A percentile compares a stretch with the other conserved stretches of the same genome.
These are phyloP conservation scores for Cornus suecica DNA, from an alignment of 148 eudicot species.

Conservation along the genomic window DNA sequence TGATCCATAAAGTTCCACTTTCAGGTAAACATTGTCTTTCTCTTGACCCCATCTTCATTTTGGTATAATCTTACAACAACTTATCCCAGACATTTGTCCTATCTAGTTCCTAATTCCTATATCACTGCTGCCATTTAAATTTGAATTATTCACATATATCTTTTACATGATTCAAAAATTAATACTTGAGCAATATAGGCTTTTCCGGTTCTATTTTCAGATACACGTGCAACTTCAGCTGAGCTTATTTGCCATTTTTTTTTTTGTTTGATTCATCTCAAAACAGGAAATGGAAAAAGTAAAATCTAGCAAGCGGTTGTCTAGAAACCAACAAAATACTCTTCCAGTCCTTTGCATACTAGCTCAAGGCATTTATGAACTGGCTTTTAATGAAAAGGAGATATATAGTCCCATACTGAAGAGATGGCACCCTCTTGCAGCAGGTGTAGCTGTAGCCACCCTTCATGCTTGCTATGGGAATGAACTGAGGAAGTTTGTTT, in stretches of 20 bases:
- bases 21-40: not conserved
- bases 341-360: conserved; percentile 78
- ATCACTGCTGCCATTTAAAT: not conserved
- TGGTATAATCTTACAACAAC: not conserved
- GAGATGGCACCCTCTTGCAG: conserved; percentile 92
- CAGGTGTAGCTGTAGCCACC: conserved; percentile 82
- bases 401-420: conserved; percentile 78
- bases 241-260: not conserved
- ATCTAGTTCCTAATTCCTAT: not conserved
- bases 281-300: conserved; percentile 82
- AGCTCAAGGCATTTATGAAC: conserved; percentile 79
- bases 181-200: not conserved
- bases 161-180: too few relatives aligned
- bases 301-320: conserved; percentile 55
- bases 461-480: conserved; percentile 78
- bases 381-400: conserved; percentile 85
- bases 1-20: not conserved
- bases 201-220: not conserved
- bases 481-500: conserved; percentile 82
- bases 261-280: conserved; percentile 19
- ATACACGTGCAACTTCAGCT: not conserved
- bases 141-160: not conserved
- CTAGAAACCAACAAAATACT: conserved; percentile 54
- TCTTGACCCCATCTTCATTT: not conserved
- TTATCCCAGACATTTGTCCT: not conserved